Conservation (phyloP, 768 basidiomycete species). For the Pleurotus giganteus region DNA sequence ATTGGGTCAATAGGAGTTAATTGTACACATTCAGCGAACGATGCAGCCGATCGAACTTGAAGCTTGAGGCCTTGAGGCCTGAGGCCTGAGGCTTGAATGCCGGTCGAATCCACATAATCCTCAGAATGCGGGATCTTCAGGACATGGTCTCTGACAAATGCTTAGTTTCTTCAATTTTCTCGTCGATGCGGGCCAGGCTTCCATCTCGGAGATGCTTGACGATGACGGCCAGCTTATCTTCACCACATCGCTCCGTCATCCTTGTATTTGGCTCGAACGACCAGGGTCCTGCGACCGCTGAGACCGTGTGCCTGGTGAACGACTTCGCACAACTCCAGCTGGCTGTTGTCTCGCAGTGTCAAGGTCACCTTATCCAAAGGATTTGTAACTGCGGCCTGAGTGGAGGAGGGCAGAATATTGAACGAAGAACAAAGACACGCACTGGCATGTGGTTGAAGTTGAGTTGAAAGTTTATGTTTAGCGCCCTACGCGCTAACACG, state of each 20-base stretch:
- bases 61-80: no score
- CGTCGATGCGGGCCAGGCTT: not conserved
- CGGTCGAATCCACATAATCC: not conserved
- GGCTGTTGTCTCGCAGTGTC: not conserved
- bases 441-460: no score
- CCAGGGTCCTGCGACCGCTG: not conserved
- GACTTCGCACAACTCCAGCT: not conserved
- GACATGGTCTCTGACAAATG: not conserved
- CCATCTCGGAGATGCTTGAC: not conserved
- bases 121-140: not conserved
- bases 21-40: no score
- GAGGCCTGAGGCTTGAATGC: no score
- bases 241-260: not conserved
- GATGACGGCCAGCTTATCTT: slow-evolving; percentile 1
- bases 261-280: not conserved
- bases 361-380: not conserved
- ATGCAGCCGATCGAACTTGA: no score
- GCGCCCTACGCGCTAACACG: no score
- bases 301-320: not conserved
- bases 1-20: no score
- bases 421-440: no score
- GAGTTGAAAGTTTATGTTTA: no score
- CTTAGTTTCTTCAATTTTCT: no score
- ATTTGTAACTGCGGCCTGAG: not conserved
- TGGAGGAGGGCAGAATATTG: no score